A percentile compares a stretch with the other conserved stretches of the same genome.
phyloP scores from a whole-genome alignment of 2,329 filamentous ascomycete species.

The Trichoderma simmonsii region DNA sequence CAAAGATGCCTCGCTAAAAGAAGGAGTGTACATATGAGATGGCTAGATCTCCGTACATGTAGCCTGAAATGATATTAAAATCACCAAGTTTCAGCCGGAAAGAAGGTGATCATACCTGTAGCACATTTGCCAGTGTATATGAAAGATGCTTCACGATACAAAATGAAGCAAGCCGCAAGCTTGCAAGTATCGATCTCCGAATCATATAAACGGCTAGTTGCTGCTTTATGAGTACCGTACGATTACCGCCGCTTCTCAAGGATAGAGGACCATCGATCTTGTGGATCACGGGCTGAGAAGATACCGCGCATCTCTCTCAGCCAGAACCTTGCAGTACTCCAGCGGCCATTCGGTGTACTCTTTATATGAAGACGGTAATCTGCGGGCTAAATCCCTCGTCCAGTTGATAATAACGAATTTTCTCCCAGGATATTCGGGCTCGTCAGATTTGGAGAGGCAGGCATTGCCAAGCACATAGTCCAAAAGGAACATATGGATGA shows the following conservation, averaged over 20 bases:
- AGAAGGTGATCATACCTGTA: neutral
- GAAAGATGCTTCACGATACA: neutral
- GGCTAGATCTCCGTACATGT: neutral
- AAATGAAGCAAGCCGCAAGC: neutral
- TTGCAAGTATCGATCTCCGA: neutral
- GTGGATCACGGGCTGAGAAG: constrained; percentile 27
- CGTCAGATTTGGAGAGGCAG: constrained; percentile 23
- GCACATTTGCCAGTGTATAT: neutral
- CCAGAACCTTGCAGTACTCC: constrained; percentile 25
- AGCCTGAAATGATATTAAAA: neutral
- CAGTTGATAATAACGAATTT: constrained; percentile 28
- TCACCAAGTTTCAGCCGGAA: neutral
- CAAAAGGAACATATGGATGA: constrained; percentile 37
- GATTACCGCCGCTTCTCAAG: neutral
- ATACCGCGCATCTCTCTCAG: constrained; percentile 26
- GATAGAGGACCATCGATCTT: too few species aligned
- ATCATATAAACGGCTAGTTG: too few species aligned
- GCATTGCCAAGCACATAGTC: constrained; percentile 27
- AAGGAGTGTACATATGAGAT: neutral
- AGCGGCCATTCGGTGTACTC: constrained; percentile 24
- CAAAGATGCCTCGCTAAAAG: neutral
- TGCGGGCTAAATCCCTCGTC: constrained; percentile 23
- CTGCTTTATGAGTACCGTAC: constrained; percentile 14
- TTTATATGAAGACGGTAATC: constrained; percentile 23
- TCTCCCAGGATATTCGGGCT: constrained; percentile 25